phyloP scores from a whole-genome alignment of 73 alveolate genomes.

The Paramecium tetraurelia region DNA sequence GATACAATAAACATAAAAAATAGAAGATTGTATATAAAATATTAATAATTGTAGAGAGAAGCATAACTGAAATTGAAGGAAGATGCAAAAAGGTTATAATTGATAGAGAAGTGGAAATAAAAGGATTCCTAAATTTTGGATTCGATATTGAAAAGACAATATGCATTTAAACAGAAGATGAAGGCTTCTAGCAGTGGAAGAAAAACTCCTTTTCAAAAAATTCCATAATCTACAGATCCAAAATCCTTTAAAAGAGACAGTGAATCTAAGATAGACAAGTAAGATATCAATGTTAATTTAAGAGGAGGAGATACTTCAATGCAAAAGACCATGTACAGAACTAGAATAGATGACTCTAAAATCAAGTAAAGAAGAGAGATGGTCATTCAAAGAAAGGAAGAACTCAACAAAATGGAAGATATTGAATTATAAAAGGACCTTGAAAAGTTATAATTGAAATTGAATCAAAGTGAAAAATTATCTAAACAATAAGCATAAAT shows the following conservation, averaged over 20 bases:
- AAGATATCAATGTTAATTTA: not conserved
- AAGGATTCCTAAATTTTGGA: conserved; percentile 1
- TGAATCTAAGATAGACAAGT: not conserved
- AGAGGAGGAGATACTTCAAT: not conserved
- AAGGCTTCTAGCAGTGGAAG: not conserved
- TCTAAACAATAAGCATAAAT: not conserved
- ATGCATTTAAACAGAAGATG: not conserved
- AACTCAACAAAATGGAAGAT: not conserved
- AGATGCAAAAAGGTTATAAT: conserved; percentile 34
- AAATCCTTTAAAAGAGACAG: not conserved
- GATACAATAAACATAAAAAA: not conserved
- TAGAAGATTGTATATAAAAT: not conserved
- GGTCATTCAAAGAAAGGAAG: not conserved
- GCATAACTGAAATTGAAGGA: not conserved
- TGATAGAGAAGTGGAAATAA: conserved; percentile 12
- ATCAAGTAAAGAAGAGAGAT: conserved; percentile 1
- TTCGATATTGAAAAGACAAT: not conserved
- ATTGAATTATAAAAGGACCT: not conserved
- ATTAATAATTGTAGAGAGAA: conserved; percentile 4
- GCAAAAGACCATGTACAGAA: not conserved
- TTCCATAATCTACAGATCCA: not conserved
- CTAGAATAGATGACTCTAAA: not conserved
- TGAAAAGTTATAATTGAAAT: not conserved
- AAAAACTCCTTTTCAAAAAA: not conserved
- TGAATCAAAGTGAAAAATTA: not conserved